These are phyloP conservation scores for Mycena vulgaris DNA, from an alignment of 768 basidiomycete genomes.

Conservation along the genomic window DNA sequence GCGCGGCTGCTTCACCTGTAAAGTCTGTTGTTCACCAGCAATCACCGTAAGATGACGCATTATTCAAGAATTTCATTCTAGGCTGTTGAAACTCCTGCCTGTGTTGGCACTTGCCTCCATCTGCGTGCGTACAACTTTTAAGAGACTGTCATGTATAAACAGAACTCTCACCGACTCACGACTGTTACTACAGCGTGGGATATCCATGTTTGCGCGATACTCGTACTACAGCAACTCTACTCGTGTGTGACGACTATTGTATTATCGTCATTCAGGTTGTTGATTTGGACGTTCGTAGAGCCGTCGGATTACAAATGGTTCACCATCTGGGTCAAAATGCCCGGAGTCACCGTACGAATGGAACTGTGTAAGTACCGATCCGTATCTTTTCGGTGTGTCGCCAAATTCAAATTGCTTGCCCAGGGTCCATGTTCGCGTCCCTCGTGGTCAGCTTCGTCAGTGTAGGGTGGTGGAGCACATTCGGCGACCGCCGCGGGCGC, in stretches of 20 bases:
- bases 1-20: not conserved
- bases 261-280: not conserved
- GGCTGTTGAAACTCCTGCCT: conserved; percentile 4
- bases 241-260: not conserved
- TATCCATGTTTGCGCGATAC: conserved; percentile 25
- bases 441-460: conserved; percentile 17
- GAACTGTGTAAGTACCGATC: conserved; percentile 8
- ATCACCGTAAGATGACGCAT: too few relatives aligned
- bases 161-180: not conserved
- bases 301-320: not conserved
- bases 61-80: not conserved
- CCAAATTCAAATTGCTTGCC: not conserved
- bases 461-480: conserved; percentile 28
- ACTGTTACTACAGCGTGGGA: conserved; percentile 3
- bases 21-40: not conserved
- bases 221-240: not conserved
- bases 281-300: not conserved
- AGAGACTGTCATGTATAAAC: not conserved
- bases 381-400: too few relatives aligned
- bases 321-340: conserved; percentile 11
- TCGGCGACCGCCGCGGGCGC: conserved; percentile 17
- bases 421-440: conserved; percentile 16
- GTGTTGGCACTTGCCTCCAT: conserved; percentile 21
- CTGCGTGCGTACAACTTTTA: conserved; percentile 7
- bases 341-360: conserved; percentile 7